phyloP scores from a whole-genome alignment of 2,329 filamentous ascomycete genomes.

The Orbilia quercus region DNA sequence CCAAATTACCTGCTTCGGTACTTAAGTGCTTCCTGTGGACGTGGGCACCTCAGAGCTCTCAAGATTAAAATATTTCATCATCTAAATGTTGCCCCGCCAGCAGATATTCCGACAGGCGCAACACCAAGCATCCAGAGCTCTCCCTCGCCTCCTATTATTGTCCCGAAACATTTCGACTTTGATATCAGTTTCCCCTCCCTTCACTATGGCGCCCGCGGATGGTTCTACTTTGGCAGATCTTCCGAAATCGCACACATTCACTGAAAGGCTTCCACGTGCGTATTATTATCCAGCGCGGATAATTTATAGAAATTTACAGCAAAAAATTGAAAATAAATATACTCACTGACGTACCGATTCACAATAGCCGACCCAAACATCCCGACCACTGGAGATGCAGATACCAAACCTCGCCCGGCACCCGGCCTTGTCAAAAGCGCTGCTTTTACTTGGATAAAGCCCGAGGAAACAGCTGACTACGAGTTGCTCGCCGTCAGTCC shows the following conservation, averaged over 20 bases:
- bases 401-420: conserved; percentile 79
- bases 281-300: too few relatives aligned
- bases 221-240: conserved; percentile 66
- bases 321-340: too few relatives aligned
- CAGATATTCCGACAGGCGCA: conserved; percentile 54
- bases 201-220: not conserved
- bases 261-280: conserved; percentile 65
- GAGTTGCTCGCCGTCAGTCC: conserved; percentile 85
- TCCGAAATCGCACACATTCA: conserved; percentile 75
- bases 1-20: too few relatives aligned
- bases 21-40: too few relatives aligned
- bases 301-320: too few relatives aligned
- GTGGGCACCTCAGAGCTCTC: too few relatives aligned
- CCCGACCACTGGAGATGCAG: conserved; percentile 82
- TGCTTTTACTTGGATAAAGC: conserved; percentile 89
- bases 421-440: conserved; percentile 87
- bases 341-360: not conserved
- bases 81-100: conserved; percentile 35
- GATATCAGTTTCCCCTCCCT: conserved; percentile 11
- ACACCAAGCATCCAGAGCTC: conserved; percentile 22
- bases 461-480: conserved; percentile 74
- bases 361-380: conserved; percentile 74
- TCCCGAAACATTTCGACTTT: conserved; percentile 45
- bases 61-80: not conserved
- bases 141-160: conserved; percentile 42